These are phyloP conservation scores for Candida michaelii DNA, from an alignment of 805 yeast species.

Conservation along the genomic window DNA sequence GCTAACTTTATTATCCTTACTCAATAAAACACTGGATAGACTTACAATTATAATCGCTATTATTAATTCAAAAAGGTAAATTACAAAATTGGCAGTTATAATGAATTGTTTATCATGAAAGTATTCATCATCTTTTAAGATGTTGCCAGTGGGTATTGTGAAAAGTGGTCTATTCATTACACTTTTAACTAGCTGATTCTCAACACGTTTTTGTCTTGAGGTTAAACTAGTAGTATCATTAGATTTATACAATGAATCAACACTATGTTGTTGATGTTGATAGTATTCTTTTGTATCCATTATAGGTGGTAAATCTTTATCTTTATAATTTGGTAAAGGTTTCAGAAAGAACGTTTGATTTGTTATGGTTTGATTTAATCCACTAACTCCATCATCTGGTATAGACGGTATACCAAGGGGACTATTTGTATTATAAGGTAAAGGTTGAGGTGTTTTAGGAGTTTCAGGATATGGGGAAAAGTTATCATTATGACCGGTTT, in stretches of 20 bases:
- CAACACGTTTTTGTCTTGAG: constrained; percentile 25
- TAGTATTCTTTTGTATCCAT: constrained; percentile 20
- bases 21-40: constrained; percentile 25
- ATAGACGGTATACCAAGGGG: constrained; percentile 12
- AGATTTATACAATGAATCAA: constrained; percentile 7
- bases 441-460: constrained; percentile 2
- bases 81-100: constrained; percentile 27
- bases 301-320: constrained; percentile 26
- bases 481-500: constrained; percentile 9
- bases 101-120: constrained; percentile 16
- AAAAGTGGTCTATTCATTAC: constrained; percentile 37
- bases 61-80: constrained; percentile 31
- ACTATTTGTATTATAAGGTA: constrained; percentile 12
- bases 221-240: constrained; percentile 20
- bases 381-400: constrained; percentile 9
- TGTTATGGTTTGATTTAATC: constrained; percentile 7
- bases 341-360: constrained; percentile 16
- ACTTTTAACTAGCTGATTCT: constrained; percentile 25
- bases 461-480: constrained; percentile 18
- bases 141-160: constrained; percentile 19
- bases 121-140: constrained; percentile 16
- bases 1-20: constrained; percentile 23
- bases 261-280: constrained; percentile 4
- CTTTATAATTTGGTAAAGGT: constrained; percentile 11
- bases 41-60: constrained; percentile 28